Base-by-base conservation (phyloP, 441 rosid genomes). In the Euphorbia celastroides region DNA sequence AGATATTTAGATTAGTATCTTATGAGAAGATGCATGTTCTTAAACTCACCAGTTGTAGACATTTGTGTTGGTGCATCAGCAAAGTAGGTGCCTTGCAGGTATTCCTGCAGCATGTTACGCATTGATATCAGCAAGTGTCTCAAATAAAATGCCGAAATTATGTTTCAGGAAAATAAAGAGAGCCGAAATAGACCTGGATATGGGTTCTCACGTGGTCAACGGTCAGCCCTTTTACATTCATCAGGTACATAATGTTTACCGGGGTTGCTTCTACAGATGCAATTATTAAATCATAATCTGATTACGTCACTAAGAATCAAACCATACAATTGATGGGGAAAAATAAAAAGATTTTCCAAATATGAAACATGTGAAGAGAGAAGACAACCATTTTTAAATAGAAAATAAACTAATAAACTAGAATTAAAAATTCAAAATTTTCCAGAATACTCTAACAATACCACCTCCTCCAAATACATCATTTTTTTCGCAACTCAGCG, bases 201-300 rank as follows among this genome's bases (percentile, higher is more conserved):
- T 81, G 85, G 70, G 83, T 80, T 70, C 79, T 79, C 12, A 83
- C 75, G 27, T 77, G 85, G 42, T 23, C 55, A 30, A 72, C 65
- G 22, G 66, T 46, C 19, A 81, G 64, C 23, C 85, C 81, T 0
- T 62, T 46, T 1, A 79, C 57, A 50, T 64, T 57, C 85, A 83
- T 81, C 11, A 36, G 2, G 11, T 50, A 22, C 23, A 32, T 31
- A 38, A 81, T 56, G 59, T 63, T 10, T 71, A 64, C 75, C 0
- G 84, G 84, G 19, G 81, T 75, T 42, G 80, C 81, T 64, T 55
- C 84, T 83, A 78, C 76, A 77, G 73, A 51, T 62, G 38, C 36
- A 55, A 17, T 16, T 5, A 2, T 4, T 38, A 52, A 26, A 10
- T 27, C 67, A 42, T 27, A 30, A 25, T 5, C 42, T 5, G 60